These are phyloP conservation scores for Psophocarpus tetragonolobus DNA, from an alignment of 306 rosid genomes.

Conservation along the genomic window DNA sequence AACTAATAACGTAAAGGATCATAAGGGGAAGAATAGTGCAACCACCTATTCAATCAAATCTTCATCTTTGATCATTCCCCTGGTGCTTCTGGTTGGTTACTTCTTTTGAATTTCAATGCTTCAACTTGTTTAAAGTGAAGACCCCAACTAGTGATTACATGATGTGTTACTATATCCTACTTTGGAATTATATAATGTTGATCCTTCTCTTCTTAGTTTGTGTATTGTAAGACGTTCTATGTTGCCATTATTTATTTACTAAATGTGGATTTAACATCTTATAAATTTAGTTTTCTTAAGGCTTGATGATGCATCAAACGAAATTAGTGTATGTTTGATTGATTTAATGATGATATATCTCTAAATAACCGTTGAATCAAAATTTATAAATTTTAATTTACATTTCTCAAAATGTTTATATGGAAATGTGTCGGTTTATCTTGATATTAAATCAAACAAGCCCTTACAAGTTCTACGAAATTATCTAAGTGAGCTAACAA, in stretches of 20 bases:
- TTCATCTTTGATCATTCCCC: slow-evolving; percentile 35
- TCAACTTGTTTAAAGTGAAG: background rate
- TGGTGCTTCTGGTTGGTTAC: slow-evolving; percentile 34
- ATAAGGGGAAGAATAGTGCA: slow-evolving; percentile 29
- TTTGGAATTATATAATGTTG: background rate
- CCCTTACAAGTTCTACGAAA: too few species aligned
- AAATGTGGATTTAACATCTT: background rate
- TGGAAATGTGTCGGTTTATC: too few species aligned
- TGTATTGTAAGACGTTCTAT: background rate
- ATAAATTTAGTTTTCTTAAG: background rate
- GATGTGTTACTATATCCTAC: background rate
- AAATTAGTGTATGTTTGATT: too few species aligned
- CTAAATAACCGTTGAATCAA: too few species aligned
- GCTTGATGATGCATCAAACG: background rate
- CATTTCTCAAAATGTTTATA: too few species aligned
- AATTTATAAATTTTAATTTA: too few species aligned
- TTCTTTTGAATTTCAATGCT: slow-evolving; percentile 31
- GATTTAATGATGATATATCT: too few species aligned
- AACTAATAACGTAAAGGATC: slow-evolving; percentile 36
- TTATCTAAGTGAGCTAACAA: too few species aligned
- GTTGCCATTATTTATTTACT: background rate
- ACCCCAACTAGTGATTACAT: background rate
- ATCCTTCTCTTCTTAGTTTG: background rate
- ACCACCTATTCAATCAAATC: slow-evolving; percentile 27
- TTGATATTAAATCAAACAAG: too few species aligned